These are phyloP conservation scores for Podaxis sp. DNA, from an alignment of 768 basidiomycete species.

Conservation along the genomic window DNA sequence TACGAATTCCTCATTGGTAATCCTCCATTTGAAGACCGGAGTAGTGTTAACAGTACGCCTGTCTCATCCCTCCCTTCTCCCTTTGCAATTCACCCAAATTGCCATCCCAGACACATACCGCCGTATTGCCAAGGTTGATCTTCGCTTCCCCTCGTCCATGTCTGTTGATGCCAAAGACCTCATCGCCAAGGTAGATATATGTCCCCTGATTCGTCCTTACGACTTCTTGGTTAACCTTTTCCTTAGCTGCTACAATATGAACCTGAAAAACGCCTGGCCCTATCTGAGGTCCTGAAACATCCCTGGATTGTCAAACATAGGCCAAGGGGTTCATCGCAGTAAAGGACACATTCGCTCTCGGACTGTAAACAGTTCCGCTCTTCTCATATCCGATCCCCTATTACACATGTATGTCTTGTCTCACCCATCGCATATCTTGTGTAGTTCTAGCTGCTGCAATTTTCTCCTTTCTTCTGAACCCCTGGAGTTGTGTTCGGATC, in stretches of 20 bases:
- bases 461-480: not conserved
- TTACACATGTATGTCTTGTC: slow-evolving; percentile 1
- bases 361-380: not conserved
- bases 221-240: slow-evolving; percentile 27
- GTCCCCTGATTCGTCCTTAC: slow-evolving; percentile 12
- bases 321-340: slow-evolving; percentile 36
- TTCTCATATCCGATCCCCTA: too few relatives aligned
- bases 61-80: not conserved
- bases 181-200: slow-evolving; percentile 51
- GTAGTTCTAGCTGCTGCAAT: not conserved
- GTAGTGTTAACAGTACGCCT: slow-evolving; percentile 68
- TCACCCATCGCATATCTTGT: not conserved
- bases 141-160: slow-evolving; percentile 59
- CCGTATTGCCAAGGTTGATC: slow-evolving; percentile 86
- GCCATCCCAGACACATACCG: slow-evolving; percentile 74
- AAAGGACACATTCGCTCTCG: not conserved
- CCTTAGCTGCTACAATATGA: slow-evolving; percentile 83
- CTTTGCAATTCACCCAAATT: slow-evolving; percentile 5
- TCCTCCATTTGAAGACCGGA: slow-evolving; percentile 80
- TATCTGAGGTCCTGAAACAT: slow-evolving; percentile 74
- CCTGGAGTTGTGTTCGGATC: too few relatives aligned
- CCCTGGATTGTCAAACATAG: slow-evolving; percentile 84
- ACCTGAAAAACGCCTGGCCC: slow-evolving; percentile 72
- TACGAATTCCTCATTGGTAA: slow-evolving; percentile 92
- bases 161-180: slow-evolving; percentile 68